A percentile compares a stretch with the other conserved stretches of the same genome.
phyloP scores from a whole-genome alignment of 371 early-diverging fungal genomes.

The Mucor irregularis region DNA sequence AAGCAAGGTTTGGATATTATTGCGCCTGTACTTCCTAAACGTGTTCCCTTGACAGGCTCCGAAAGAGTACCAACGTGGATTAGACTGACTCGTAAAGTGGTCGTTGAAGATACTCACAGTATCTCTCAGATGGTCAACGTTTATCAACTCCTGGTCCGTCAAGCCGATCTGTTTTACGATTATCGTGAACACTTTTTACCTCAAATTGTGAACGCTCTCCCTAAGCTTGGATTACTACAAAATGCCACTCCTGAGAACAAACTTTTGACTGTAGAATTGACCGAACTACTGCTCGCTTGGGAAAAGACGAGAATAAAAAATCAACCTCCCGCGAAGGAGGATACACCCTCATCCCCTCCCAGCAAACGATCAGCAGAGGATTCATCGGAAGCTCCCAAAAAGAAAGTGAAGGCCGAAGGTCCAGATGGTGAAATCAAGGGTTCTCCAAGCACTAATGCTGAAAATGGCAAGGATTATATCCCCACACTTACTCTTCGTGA shows the following conservation, averaged over 20 bases:
- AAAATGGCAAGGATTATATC: constrained; percentile 40
- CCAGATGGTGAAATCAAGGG: constrained; percentile 5
- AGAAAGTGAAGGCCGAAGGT: constrained; percentile 11
- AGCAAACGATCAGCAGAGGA: constrained; percentile 16
- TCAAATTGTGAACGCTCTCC: constrained; percentile 82
- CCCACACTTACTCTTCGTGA: constrained; percentile 64
- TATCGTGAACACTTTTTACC: constrained; percentile 87
- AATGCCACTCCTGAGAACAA: constrained; percentile 88
- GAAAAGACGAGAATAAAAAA: constrained; percentile 59
- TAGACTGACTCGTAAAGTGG: constrained; percentile 81
- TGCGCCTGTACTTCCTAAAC: constrained; percentile 84
- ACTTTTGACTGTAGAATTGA: constrained; percentile 83
- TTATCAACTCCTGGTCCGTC: constrained; percentile 87
- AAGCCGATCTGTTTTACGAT: constrained; percentile 87
- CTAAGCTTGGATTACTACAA: constrained; percentile 88
- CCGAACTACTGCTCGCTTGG: constrained; percentile 89
- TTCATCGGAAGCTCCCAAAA: constrained; percentile 6
- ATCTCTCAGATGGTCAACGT: constrained; percentile 86
- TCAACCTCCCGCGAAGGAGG: constrained; percentile 20
- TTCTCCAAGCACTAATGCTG: background rate
- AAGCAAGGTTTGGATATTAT: constrained; percentile 94
- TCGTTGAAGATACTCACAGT: constrained; percentile 90
- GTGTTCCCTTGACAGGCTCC: constrained; percentile 53
- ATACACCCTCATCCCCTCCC: background rate
- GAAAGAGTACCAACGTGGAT: constrained; percentile 82